Conservation (phyloP, 73 alveolate species). For the Paramecium pentaurelia region DNA sequence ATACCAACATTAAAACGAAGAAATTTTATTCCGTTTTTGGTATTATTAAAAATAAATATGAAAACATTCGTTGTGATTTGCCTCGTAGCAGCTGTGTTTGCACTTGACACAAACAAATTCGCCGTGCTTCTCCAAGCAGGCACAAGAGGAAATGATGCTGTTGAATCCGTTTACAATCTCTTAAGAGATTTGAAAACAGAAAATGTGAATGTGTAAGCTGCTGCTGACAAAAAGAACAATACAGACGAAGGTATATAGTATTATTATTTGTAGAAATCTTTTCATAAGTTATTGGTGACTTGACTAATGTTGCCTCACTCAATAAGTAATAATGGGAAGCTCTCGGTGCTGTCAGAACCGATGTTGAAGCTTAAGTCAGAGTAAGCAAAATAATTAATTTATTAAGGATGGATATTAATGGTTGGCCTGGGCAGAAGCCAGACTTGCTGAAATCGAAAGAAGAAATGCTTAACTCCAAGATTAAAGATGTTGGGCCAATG, state of each 20-base stretch:
- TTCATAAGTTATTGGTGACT: slow-evolving; percentile 29
- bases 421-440: slow-evolving; percentile 34
- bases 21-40: slow-evolving; percentile 34
- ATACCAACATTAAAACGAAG: not conserved
- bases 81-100: slow-evolving; percentile 44
- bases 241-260: slow-evolving; percentile 28
- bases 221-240: slow-evolving; percentile 45
- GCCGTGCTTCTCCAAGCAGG: slow-evolving; percentile 43
- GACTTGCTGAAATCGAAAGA: slow-evolving; percentile 45
- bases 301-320: slow-evolving; percentile 36
- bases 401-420: slow-evolving; percentile 28
- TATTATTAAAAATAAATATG: slow-evolving; percentile 5
- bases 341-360: slow-evolving; percentile 25
- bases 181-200: slow-evolving; percentile 43
- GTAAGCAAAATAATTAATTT: not conserved
- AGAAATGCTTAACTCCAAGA: not conserved
- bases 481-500: slow-evolving; percentile 46
- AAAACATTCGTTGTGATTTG: slow-evolving; percentile 22
- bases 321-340: slow-evolving; percentile 8
- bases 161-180: slow-evolving; percentile 46
- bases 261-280: not conserved
- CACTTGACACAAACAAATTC: slow-evolving; percentile 42
- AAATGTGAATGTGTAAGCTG: slow-evolving; percentile 44
- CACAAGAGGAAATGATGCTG: slow-evolving; percentile 51
- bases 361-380: slow-evolving; percentile 34